A percentile compares a stretch with the other conserved stretches of the same genome.
phyloP scores from a whole-genome alignment of 306 rosid species.

The cucumber (Cucumis sativus) region Cucumber_9930_V3 NC_026658.2:14059501-14060000 shows the following conservation, averaged over 20 bases:
- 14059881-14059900: conserved; percentile 41
- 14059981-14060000: background rate
- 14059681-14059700: conserved; percentile 37
- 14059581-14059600: conserved; percentile 73
- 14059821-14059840: conserved; percentile 30
- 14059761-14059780: conserved; percentile 38
- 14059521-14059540: conserved; percentile 82
- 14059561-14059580: conserved; percentile 67
- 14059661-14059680: conserved; percentile 48
- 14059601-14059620: conserved; percentile 91
- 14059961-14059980: background rate
- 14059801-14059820: conserved; percentile 21
- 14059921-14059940: conserved; percentile 30
- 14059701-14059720: conserved; percentile 43
- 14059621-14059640: conserved; percentile 78
- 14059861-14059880: conserved; percentile 73
- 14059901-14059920: conserved; percentile 26
- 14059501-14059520: conserved; percentile 56
- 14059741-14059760: conserved; percentile 68
- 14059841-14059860: conserved; percentile 93
- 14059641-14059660: conserved; percentile 32
- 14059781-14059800: conserved; percentile 71
- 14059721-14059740: conserved; percentile 71
- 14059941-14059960: background rate
- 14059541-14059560: conserved; percentile 58